phyloP scores from a whole-genome alignment of 805 yeast species.

The Zygoascus flipseniorum region DNA sequence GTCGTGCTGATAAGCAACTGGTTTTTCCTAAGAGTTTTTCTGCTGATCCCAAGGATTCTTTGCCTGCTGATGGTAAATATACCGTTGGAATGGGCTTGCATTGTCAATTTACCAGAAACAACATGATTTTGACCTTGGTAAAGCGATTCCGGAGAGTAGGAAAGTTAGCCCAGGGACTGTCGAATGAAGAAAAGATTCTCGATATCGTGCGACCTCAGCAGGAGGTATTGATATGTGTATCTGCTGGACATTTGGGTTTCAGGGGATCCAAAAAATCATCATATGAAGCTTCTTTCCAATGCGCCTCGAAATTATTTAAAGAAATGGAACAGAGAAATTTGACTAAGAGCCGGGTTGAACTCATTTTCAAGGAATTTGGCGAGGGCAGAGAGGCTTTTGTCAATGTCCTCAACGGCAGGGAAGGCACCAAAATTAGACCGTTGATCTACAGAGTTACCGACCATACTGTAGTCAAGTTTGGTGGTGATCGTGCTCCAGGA shows the following conservation, averaged over 20 bases:
- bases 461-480: slow-evolving; percentile 74
- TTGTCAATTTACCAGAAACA: slow-evolving; percentile 71
- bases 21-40: not conserved
- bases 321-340: slow-evolving; percentile 55
- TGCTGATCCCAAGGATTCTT: not conserved
- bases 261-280: slow-evolving; percentile 84
- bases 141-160: slow-evolving; percentile 37
- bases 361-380: slow-evolving; percentile 75
- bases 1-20: not conserved
- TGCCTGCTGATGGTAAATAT: slow-evolving; percentile 16
- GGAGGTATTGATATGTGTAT: slow-evolving; percentile 54
- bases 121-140: slow-evolving; percentile 69
- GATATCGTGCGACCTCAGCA: slow-evolving; percentile 76
- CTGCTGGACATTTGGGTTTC: slow-evolving; percentile 85
- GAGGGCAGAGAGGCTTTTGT: slow-evolving; percentile 83
- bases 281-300: slow-evolving; percentile 88
- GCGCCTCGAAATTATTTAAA: slow-evolving; percentile 63
- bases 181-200: slow-evolving; percentile 49
- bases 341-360: slow-evolving; percentile 57
- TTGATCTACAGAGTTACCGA: slow-evolving; percentile 66
- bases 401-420: slow-evolving; percentile 80
- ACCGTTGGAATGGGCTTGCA: slow-evolving; percentile 61
- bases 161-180: slow-evolving; percentile 23
- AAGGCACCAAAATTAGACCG: slow-evolving; percentile 64
- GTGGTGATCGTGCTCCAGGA: slow-evolving; percentile 85